phyloP scores from a whole-genome alignment of 805 yeast species.

The Wickerhamomyces queroliae region DNA sequence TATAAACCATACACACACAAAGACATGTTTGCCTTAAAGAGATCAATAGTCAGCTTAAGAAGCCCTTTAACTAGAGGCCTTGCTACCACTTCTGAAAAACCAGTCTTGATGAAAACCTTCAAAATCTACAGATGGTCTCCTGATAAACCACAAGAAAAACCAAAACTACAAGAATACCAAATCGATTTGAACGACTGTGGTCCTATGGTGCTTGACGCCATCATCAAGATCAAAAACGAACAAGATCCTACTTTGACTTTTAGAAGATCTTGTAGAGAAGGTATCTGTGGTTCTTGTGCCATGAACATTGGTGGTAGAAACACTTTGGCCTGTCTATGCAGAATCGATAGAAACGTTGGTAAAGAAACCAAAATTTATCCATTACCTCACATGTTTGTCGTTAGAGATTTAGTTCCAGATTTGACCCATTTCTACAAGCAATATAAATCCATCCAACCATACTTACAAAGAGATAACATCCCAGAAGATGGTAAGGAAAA shows the following conservation, averaged over 20 bases:
- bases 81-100: constrained; percentile 45
- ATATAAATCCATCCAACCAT: constrained; percentile 97
- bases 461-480: constrained; percentile 67
- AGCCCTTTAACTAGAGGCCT: constrained; percentile 16
- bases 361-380: constrained; percentile 89
- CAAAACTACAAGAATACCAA: constrained; percentile 75
- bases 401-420: constrained; percentile 96
- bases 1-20: neutral
- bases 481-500: constrained; percentile 93
- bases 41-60: neutral
- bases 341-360: constrained; percentile 73
- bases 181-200: constrained; percentile 90
- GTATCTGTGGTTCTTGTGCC: constrained; percentile 99
- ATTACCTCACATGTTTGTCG: constrained; percentile 96
- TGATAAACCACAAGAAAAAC: constrained; percentile 90
- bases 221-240: constrained; percentile 92
- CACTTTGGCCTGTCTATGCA: constrained; percentile 94
- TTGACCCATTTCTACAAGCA: constrained; percentile 97
- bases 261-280: constrained; percentile 98
- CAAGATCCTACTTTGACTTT: constrained; percentile 93
- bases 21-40: constrained; percentile 1
- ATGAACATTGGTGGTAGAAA: constrained; percentile 98
- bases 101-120: constrained; percentile 70
- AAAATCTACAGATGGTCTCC: constrained; percentile 98
- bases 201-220: constrained; percentile 96